Evolutionary conservation across 73 alveolate genomes (phyloP).

Genomic region (Paramecium sexaurelia): DNA sequence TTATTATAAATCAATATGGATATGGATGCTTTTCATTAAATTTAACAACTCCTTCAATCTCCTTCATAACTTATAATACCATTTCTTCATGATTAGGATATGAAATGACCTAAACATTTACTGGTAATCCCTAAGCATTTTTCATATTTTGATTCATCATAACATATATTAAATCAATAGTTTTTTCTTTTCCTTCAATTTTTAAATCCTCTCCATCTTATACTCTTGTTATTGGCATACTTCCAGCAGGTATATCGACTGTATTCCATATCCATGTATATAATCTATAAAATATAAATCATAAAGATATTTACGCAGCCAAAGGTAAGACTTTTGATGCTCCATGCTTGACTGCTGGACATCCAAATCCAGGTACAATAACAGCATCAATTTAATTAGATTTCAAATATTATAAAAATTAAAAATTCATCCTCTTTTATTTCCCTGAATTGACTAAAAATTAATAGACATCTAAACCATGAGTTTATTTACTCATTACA

Average conservation of each 20-base stretch:
- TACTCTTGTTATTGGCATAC: constrained; percentile 48
- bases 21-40: constrained; percentile 36
- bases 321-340: constrained; percentile 16
- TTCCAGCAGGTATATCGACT: constrained; percentile 61
- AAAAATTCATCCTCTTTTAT: background rate
- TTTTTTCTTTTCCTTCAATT: background rate
- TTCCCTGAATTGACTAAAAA: background rate
- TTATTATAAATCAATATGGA: constrained; percentile 24
- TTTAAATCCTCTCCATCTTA: background rate
- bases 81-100: constrained; percentile 75
- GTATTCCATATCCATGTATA: constrained; percentile 72
- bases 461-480: background rate
- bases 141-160: constrained; percentile 55
- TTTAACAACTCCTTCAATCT: constrained; percentile 66
- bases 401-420: constrained; percentile 24
- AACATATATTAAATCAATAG: background rate
- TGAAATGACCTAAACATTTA: constrained; percentile 74
- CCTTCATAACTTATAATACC: constrained; percentile 75
- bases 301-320: constrained; percentile 46
- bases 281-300: background rate
- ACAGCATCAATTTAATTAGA: constrained; percentile 60
- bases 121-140: constrained; percentile 85
- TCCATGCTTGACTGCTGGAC: constrained; percentile 70
- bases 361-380: constrained; percentile 69
- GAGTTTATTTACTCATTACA: background rate